Evolutionary conservation across 2,329 filamentous ascomycete species (phyloP).

Genomic region (Aureobasidium leucospermi): DNA sequence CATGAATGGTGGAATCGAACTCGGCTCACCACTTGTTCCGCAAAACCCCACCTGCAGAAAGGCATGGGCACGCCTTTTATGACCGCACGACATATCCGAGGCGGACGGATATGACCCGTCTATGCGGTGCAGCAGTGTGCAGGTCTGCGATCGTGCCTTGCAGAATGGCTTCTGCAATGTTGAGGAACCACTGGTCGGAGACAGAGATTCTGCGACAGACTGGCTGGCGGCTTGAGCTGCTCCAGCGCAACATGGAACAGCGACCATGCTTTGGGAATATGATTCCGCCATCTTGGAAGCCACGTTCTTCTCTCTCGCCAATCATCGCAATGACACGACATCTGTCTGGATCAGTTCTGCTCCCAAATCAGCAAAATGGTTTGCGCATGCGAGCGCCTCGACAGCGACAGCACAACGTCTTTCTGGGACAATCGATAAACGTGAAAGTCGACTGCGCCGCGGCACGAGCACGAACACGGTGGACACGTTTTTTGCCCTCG

Average conservation of each 20-base stretch:
- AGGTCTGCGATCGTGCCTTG: not conserved
- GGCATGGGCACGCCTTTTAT: not conserved
- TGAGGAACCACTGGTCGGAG: not conserved
- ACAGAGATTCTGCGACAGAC: not conserved
- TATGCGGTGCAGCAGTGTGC: not conserved
- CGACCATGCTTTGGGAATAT: not conserved
- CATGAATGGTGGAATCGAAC: not conserved
- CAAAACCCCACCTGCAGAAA: not conserved
- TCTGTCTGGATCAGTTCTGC: not conserved
- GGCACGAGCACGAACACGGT: not conserved
- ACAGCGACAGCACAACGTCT: conserved; percentile 3
- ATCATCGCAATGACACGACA: not conserved
- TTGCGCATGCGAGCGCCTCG: conserved; percentile 2
- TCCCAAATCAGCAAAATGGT: conserved; percentile 1
- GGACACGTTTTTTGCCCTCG: conserved; percentile 9
- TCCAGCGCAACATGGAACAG: not conserved
- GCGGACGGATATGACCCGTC: not conserved
- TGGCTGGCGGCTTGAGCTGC: not conserved
- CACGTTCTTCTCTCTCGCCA: not conserved
- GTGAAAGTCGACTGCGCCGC: conserved; percentile 4
- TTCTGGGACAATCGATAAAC: conserved; percentile 13
- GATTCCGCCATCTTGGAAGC: not conserved
- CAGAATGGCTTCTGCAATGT: not conserved
- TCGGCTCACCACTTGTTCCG: conserved; percentile 9
- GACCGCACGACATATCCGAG: not conserved